phyloP scores from a whole-genome alignment of 768 basidiomycete species.

The Rickenella mellea region DNA sequence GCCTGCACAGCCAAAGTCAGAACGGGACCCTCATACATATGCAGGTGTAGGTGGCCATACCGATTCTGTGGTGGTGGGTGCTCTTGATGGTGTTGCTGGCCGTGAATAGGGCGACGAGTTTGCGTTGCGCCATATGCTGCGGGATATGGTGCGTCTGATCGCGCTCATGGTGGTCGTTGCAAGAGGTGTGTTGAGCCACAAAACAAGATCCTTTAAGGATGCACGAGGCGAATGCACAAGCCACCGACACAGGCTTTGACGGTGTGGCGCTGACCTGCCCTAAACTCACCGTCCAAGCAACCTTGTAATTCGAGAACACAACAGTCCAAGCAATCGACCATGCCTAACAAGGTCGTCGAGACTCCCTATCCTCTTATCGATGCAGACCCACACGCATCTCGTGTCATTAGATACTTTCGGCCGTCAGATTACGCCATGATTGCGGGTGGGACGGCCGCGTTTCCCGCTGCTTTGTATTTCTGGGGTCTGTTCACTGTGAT shows the following conservation, averaged over 20 bases:
- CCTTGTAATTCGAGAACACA: too few relatives aligned
- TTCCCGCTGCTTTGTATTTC: constrained; percentile 70
- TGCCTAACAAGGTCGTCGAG: constrained; percentile 38
- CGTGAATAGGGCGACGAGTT: constrained; percentile 51
- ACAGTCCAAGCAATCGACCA: constrained; percentile 7
- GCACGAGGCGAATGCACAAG: constrained; percentile 25
- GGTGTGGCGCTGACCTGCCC: too few relatives aligned
- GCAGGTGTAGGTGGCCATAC: too few relatives aligned
- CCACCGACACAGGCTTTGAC: too few relatives aligned
- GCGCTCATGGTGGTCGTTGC: constrained; percentile 48
- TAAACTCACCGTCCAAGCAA: too few relatives aligned
- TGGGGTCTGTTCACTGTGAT: constrained; percentile 54
- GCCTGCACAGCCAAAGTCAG: too few relatives aligned
- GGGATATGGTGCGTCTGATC: constrained; percentile 37
- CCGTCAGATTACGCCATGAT: constrained; percentile 80
- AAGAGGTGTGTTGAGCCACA: not conserved
- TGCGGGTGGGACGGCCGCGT: constrained; percentile 71
- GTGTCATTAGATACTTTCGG: constrained; percentile 86
- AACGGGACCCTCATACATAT: too few relatives aligned
- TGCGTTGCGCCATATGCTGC: constrained; percentile 25
- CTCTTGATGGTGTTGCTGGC: constrained; percentile 18
- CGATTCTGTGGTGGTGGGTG: constrained; percentile 32
- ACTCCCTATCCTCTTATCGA: constrained; percentile 89
- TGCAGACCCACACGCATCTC: constrained; percentile 78
- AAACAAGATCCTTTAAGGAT: too few relatives aligned